phyloP scores from a whole-genome alignment of 2,329 filamentous ascomycete species.

The Penicillium sp. region DNA sequence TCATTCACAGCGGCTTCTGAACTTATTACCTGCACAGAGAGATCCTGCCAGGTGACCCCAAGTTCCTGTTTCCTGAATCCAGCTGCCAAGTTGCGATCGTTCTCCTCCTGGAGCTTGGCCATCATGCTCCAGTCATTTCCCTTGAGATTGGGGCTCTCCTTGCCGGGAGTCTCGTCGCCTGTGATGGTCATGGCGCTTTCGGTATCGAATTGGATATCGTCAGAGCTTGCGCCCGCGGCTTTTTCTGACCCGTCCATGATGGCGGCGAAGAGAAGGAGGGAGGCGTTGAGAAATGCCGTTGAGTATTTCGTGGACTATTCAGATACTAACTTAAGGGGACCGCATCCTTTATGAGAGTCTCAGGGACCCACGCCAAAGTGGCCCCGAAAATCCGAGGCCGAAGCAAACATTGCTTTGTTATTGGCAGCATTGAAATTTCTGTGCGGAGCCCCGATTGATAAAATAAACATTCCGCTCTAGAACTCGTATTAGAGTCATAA shows the following conservation, averaged over 20 bases:
- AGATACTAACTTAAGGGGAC: background rate
- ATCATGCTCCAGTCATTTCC: slow-evolving; percentile 45
- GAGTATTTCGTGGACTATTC: background rate
- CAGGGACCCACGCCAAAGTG: background rate
- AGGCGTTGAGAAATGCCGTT: background rate
- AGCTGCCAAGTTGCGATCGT: slow-evolving; percentile 40
- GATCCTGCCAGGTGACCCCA: slow-evolving; percentile 57
- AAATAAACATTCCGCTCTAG: background rate
- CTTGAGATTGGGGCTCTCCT: slow-evolving; percentile 13
- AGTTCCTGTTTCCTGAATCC: slow-evolving; percentile 45
- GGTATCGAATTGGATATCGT: slow-evolving; percentile 18
- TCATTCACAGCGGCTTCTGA: slow-evolving; percentile 58
- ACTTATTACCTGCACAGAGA: slow-evolving; percentile 55
- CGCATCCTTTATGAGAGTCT: slow-evolving; percentile 1
- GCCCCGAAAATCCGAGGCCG: background rate
- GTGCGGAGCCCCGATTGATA: background rate
- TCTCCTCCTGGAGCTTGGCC: slow-evolving; percentile 40
- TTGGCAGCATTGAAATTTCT: background rate
- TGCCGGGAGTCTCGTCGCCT: slow-evolving; percentile 18
- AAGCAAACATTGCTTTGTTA: background rate
- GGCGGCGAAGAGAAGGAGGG: background rate
- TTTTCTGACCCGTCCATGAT: slow-evolving; percentile 9
- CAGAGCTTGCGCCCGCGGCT: slow-evolving; percentile 4
- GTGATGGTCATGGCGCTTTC: slow-evolving; percentile 24
- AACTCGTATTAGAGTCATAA: background rate